Conservation (phyloP, 225 moss, liverwort and hornwort species). For the Rhytidiadelphus loreus region DNA sequence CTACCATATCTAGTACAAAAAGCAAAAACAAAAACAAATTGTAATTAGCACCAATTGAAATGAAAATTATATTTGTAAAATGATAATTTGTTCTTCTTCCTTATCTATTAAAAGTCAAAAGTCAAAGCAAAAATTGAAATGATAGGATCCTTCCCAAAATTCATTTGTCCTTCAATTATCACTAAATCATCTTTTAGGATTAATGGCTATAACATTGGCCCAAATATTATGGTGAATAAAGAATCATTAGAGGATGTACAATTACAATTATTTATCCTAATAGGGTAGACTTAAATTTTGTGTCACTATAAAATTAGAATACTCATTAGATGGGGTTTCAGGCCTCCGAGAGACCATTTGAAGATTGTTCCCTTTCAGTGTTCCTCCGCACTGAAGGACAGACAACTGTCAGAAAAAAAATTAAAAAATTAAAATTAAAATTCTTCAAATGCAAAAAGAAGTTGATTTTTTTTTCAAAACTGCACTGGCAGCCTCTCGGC, state of each 20-base stretch:
- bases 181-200: neutral
- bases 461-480: too few relatives aligned
- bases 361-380: too few relatives aligned
- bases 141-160: neutral
- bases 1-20: rapidly evolving
- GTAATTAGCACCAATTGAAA: neutral
- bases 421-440: too few relatives aligned
- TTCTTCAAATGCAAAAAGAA: too few relatives aligned
- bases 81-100: neutral
- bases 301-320: neutral
- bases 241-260: neutral
- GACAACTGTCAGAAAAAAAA: too few relatives aligned
- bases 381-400: too few relatives aligned
- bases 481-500: too few relatives aligned
- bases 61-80: neutral
- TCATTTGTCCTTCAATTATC: neutral
- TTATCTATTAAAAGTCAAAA: neutral
- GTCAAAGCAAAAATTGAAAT: neutral
- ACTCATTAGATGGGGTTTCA: too few relatives aligned
- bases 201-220: neutral
- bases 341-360: too few relatives aligned
- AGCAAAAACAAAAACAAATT: neutral
- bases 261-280: neutral
- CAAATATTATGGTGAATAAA: neutral
- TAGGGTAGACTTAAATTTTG: neutral